Evolutionary conservation across 2,329 filamentous ascomycete species (phyloP), one percentile per base, ranked within the genome.

Genomic region (Penicillium sp.): DNA sequence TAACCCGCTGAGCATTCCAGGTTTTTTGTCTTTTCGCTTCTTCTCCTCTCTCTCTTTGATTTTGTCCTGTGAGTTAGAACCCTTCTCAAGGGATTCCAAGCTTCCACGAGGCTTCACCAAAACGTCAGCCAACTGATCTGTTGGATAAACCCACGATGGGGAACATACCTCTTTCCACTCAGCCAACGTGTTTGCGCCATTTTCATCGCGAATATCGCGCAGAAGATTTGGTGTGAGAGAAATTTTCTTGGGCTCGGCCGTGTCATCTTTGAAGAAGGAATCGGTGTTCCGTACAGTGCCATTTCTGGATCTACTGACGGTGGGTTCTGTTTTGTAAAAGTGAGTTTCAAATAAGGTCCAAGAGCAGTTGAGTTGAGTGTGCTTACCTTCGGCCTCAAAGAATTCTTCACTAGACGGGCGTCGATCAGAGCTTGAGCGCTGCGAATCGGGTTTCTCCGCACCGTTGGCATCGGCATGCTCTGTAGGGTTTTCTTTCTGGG

Each of bases 261-360:
- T 88, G 63, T 98, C 91, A 63, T 97, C 93, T 69, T 89, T 95
- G 76, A 96, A 96, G 75, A 97, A 96, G 1, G 91, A 95, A 69
- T 97, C 91, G 4, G 88, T 91, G 65, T 94, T 94, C 56, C 91
- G 81, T 39, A 95, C 79, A 21, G 87, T 91, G 37, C 89, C 89
- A 60, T 95, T 94, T 56, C 85, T 82, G 32, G 88, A 89, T 64
- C 84, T 67, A 64, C 64, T 72, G 59, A 67, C 60, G 21, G 57
- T 61, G 42, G 59, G 57, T 56, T 64, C 62, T 57, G 57, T 59
- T 60, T 48, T 28, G 43, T 32, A 28, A 47, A 46, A n/a, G 39
- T 67, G 39, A 60, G 60, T 40, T 37, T 51, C 19, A 41, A 33
- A 26, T 29, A n/a, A 17, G 3, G 35, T 15, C 4, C 26, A 10